Conservation (phyloP, 2,329 filamentous ascomycete species). For the Bimuria novae-zelandiae region DNA sequence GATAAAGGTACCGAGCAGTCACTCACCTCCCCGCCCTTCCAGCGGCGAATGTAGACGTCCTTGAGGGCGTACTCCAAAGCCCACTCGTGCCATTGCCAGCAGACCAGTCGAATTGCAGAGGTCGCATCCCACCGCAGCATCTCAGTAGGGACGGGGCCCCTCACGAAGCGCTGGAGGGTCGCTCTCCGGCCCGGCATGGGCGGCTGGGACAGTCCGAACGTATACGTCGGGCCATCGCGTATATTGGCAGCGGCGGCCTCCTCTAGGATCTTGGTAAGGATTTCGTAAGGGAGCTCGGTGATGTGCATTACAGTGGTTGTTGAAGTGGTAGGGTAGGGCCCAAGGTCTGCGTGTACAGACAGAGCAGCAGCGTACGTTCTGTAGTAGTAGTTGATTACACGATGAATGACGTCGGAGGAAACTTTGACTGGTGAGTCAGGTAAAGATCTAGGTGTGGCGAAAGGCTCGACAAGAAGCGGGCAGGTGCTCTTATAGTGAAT, state of each 20-base stretch:
- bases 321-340: slow-evolving; percentile 14
- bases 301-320: slow-evolving; percentile 49
- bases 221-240: slow-evolving; percentile 54
- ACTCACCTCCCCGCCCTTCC: slow-evolving; percentile 54
- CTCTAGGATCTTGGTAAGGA: slow-evolving; percentile 57
- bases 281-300: slow-evolving; percentile 57
- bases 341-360: slow-evolving; percentile 17
- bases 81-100: slow-evolving; percentile 59
- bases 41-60: slow-evolving; percentile 57
- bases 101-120: slow-evolving; percentile 54
- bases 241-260: slow-evolving; percentile 54
- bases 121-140: slow-evolving; percentile 58
- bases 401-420: slow-evolving; percentile 7
- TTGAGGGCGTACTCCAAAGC: slow-evolving; percentile 56
- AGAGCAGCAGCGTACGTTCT: slow-evolving; percentile 10
- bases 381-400: slow-evolving; percentile 9
- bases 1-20: neutral
- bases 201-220: slow-evolving; percentile 58
- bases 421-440: slow-evolving; percentile 17
- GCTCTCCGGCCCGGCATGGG: slow-evolving; percentile 52
- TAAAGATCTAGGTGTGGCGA: slow-evolving; percentile 11
- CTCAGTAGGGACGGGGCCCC: slow-evolving; percentile 57
- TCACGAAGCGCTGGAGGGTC: slow-evolving; percentile 55
- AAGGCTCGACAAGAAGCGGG: slow-evolving; percentile 1
- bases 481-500: slow-evolving; percentile 33